phyloP scores from a whole-genome alignment of 1,284 basidiomycete species.

The Pseudozyma hubeiensis region DNA sequence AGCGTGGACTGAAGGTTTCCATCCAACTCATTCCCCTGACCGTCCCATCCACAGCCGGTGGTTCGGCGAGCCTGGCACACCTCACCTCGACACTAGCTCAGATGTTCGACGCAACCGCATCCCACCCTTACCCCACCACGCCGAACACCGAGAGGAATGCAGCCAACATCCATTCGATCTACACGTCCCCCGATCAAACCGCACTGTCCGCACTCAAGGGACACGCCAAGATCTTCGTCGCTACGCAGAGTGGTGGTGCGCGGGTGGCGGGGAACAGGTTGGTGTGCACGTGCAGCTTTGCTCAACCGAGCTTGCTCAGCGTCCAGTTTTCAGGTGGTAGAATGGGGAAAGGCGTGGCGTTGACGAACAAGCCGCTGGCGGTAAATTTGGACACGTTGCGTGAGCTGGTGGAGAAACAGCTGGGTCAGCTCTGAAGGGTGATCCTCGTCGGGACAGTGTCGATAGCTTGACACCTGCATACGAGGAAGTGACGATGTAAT shows the following conservation, averaged over 20 bases:
- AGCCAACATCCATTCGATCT: not conserved
- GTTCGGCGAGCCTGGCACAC: not conserved
- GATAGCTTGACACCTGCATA: too few relatives aligned
- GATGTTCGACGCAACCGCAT: constrained; percentile 9
- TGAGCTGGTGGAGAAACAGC: constrained; percentile 8
- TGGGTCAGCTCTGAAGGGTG: not conserved
- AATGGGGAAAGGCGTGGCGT: not conserved
- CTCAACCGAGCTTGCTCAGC: constrained; percentile 29
- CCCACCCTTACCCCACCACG: not conserved
- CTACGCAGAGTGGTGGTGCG: not conserved
- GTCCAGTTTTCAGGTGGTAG: constrained; percentile 19
- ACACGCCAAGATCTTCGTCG: constrained; percentile 11
- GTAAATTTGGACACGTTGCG: constrained; percentile 25
- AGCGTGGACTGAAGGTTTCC: not conserved
- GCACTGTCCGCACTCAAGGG: constrained; percentile 4
- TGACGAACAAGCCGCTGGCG: constrained; percentile 23
- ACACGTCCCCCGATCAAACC: not conserved
- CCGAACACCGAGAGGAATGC: not conserved
- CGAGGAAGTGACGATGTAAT: too few relatives aligned
- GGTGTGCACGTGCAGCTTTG: constrained; percentile 16
- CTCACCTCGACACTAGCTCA: not conserved
- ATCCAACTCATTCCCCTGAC: constrained; percentile 19
- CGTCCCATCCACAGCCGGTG: too few relatives aligned
- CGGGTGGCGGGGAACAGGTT: not conserved
- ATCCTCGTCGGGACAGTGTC: too few relatives aligned